These are phyloP conservation scores for Umbellularia californica DNA, from an alignment of 164 flowering plant genomes.

Conservation along the genomic window DNA sequence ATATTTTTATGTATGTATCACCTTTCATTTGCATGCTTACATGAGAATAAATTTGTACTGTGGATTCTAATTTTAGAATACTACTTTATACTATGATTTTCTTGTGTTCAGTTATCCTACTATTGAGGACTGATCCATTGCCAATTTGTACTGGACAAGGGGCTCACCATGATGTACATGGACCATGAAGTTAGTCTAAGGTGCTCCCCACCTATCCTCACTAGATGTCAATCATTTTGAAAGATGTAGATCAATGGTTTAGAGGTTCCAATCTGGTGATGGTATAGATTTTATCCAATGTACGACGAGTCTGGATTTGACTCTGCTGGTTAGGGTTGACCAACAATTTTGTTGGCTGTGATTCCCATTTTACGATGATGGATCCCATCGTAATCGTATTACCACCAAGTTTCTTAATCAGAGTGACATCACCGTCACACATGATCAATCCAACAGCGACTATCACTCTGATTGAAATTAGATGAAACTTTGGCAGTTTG, in stretches of 20 bases:
- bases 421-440: too few relatives aligned
- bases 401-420: too few relatives aligned
- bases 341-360: too few relatives aligned
- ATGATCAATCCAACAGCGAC: too few relatives aligned
- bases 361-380: too few relatives aligned
- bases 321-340: too few relatives aligned
- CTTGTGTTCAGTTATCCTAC: neutral
- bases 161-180: neutral
- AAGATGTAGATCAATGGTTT: neutral
- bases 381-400: too few relatives aligned
- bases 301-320: too few relatives aligned
- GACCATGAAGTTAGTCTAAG: neutral
- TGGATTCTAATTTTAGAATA: neutral
- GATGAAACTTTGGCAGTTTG: too few relatives aligned
- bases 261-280: too few relatives aligned
- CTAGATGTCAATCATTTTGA: neutral
- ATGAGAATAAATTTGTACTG: neutral
- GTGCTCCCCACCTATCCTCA: neutral
- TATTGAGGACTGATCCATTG: neutral
- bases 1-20: neutral
- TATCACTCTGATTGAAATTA: too few relatives aligned
- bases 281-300: too few relatives aligned
- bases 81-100: neutral
- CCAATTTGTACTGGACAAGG: neutral
- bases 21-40: constrained; percentile 1